phyloP scores from a whole-genome alignment of 1,139 yeast species.

The Yamadazyma buinensis region DNA sequence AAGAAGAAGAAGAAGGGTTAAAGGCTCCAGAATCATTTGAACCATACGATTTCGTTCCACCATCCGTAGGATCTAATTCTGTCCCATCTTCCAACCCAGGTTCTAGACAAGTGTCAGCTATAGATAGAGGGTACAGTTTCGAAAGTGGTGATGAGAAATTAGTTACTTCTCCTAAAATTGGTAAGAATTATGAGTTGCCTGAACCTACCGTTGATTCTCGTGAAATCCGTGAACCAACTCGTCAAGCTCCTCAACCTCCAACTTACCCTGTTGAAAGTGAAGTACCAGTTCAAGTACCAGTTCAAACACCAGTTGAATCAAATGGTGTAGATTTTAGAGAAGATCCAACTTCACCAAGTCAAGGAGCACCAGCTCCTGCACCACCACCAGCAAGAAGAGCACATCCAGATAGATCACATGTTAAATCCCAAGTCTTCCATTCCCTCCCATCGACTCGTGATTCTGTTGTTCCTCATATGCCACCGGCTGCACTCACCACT shows the following conservation, averaged over 20 bases:
- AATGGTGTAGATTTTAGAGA: too few relatives aligned
- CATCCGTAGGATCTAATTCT: slow-evolving; percentile 1
- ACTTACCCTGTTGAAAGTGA: background rate
- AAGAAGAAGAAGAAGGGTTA: slow-evolving; percentile 2
- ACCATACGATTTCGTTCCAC: background rate
- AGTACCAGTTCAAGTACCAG: background rate
- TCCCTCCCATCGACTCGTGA: slow-evolving; percentile 25
- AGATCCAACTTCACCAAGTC: slow-evolving; percentile 1
- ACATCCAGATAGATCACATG: slow-evolving; percentile 20
- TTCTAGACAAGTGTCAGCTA: background rate
- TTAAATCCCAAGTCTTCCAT: slow-evolving; percentile 48
- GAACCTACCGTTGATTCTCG: slow-evolving; percentile 9
- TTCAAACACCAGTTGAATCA: slow-evolving; percentile 2
- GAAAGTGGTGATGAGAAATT: slow-evolving; percentile 44
- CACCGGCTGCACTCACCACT: slow-evolving; percentile 21
- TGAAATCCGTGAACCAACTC: background rate
- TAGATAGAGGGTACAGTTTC: slow-evolving; percentile 26
- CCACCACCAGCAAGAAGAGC: slow-evolving; percentile 69
- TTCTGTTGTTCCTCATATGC: slow-evolving; percentile 4
- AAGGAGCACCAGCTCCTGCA: slow-evolving; percentile 37
- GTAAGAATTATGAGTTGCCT: slow-evolving; percentile 14
- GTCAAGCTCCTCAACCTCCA: too few relatives aligned
- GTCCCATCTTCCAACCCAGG: slow-evolving; percentile 1
- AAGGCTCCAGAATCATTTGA: background rate
- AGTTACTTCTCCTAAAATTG: slow-evolving; percentile 23